Conservation (phyloP, 495 filamentous ascomycete species). For the Podospora pseudoanserina region DNA sequence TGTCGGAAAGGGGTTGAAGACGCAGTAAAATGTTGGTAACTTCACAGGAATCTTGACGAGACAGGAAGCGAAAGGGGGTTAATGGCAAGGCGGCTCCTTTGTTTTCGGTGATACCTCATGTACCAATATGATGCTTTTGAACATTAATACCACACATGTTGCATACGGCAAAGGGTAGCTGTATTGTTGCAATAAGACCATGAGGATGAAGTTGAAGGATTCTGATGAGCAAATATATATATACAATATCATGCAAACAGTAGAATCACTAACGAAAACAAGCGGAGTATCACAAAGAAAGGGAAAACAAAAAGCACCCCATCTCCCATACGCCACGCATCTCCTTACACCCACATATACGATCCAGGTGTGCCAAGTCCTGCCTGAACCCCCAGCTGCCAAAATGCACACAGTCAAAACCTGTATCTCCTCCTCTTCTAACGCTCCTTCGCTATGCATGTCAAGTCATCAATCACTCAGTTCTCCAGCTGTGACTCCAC, state of each 20-base stretch:
- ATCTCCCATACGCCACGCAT: neutral
- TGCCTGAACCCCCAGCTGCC: neutral
- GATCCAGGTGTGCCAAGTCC: neutral
- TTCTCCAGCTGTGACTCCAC: constrained; percentile 21
- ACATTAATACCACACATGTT: neutral
- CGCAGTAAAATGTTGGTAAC: constrained; percentile 12
- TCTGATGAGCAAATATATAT: too few species aligned
- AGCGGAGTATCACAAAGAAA: neutral
- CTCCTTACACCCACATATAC: too few species aligned
- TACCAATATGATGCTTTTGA: neutral
- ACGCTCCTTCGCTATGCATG: neutral
- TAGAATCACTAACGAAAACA: neutral
- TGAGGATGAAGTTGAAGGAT: too few species aligned
- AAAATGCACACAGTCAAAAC: neutral
- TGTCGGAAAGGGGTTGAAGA: constrained; percentile 23
- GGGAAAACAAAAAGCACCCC: neutral
- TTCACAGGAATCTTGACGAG: neutral
- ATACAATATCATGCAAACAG: neutral
- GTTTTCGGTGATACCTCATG: neutral
- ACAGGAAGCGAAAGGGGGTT: too few species aligned
- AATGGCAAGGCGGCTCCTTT: neutral
- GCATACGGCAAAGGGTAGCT: neutral
- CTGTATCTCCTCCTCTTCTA: neutral
- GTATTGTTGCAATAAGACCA: neutral
- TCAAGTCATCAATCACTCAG: neutral